phyloP scores from a whole-genome alignment of 2,329 filamentous ascomycete species.

The Akanthomyces lecanii region DNA sequence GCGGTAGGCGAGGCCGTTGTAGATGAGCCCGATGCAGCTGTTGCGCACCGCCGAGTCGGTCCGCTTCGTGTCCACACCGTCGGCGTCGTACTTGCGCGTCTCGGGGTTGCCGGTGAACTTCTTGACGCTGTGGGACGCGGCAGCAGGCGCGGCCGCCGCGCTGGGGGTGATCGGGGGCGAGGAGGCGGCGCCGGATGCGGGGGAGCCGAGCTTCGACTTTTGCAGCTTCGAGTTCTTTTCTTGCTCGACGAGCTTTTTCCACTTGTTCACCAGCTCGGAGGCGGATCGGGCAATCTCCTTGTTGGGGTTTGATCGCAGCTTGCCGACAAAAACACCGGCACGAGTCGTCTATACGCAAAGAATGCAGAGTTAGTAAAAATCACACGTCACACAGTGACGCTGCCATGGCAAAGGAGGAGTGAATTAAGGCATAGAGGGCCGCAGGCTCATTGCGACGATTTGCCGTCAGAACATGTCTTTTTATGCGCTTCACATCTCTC shows the following conservation, averaged over 20 bases:
- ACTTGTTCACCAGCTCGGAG: slow-evolving; percentile 79
- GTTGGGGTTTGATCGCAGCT: slow-evolving; percentile 70
- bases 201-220: slow-evolving; percentile 38
- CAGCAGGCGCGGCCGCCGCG: neutral
- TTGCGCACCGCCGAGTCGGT: slow-evolving; percentile 73
- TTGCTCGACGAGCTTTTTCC: slow-evolving; percentile 73
- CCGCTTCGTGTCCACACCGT: slow-evolving; percentile 72
- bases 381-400: neutral
- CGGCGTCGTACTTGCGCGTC: slow-evolving; percentile 77
- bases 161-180: slow-evolving; percentile 44
- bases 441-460: neutral
- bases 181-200: slow-evolving; percentile 45
- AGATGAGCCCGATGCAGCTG: slow-evolving; percentile 84
- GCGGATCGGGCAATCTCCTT: slow-evolving; percentile 76
- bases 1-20: slow-evolving; percentile 76
- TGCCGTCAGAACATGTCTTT: neutral
- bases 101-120: slow-evolving; percentile 63
- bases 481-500: neutral
- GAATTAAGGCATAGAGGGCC: neutral
- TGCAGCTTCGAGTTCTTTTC: slow-evolving; percentile 49
- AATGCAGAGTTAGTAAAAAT: slow-evolving; percentile 8
- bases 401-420: neutral
- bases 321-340: slow-evolving; percentile 85
- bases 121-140: slow-evolving; percentile 34
- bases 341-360: slow-evolving; percentile 61